Base-by-base conservation (phyloP, 306 rosid genomes). In the Cucurbita argyrosperma region DNA sequence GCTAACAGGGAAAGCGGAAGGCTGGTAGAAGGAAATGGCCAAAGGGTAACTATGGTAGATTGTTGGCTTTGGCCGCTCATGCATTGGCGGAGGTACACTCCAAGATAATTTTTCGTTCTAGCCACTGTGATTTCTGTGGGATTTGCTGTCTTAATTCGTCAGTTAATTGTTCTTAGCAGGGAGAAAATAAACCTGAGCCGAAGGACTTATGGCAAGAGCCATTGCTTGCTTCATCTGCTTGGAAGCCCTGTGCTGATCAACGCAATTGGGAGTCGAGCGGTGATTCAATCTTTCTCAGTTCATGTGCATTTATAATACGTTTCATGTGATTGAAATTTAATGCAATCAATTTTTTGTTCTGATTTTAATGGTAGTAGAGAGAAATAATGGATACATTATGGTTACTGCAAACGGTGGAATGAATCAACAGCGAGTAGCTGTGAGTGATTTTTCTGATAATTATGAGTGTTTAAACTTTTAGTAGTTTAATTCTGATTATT, bases 191-290 rank as follows among this genome's bases (percentile, higher is more conserved):
- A 82, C 95, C 90, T 10, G 97, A 88, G 76, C 97, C 99, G 1
- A 94, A 91, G 79, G 99, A 91, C 81, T 83, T 94, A 87, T 94
- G 99, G 96, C 88, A 80, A 87, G 96, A 94, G 82, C 97, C 99
- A 37, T 74, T 88, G 46, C 74, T 81, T 82, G 95, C 90, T n/a
- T 94, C 97, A 65, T 89, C 95, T 75, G 83, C 90, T 62, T 94
- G 97, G 99, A 89, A 76, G 79, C 92, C 97, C 54, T 94, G 99
- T 84, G 89, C 97, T 16, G 86, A 89, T 76, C 88, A 84, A 80
- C 91, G 90, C n/a, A 83, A 71, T 79, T 91, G 95, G 99, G 86
- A 84, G 82, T 87, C 92, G 42, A 88, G 82, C 72, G 88, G 99
- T 94, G 62, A 59, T 57, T 71, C 61, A 23, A 6, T 55, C 38